Base-by-base conservation (phyloP, 768 basidiomycete genomes). In the Boletellus emodensis region DNA sequence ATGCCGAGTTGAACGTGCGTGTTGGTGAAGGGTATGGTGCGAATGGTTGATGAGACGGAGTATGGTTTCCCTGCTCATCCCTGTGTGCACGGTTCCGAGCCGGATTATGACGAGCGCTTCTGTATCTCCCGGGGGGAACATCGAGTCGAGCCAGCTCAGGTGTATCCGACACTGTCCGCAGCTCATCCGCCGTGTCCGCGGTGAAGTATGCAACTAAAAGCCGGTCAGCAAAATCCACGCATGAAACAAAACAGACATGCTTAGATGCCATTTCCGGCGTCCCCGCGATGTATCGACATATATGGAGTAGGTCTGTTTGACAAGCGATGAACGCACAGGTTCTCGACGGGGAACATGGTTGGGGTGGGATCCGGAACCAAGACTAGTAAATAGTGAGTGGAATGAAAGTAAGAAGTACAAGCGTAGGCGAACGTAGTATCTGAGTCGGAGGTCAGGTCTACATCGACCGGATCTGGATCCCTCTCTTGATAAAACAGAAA, bases 301-400 rank as follows among this genome's bases (percentile, higher is more conserved):
- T 26, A 87, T 87, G 8, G 86, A 88, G 62, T 87, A 90, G 0
- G 87, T 90, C 64, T 90, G 87, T 61, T 90, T 90, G 50, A 87
- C 76, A 26, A 90, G 75, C 43, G 83, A 77, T 47, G 77, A 70
- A 40, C 76, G 72, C 18, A 59, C 59, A 26, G 60, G 60, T 18
- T 68, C 71, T 51, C 64, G 56, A 37, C 49, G 59, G 47, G 41
- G 22, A 46, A 52, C 63, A 46, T 66, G 56, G 54, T 57, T 59
- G 42, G 55, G 55, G 49, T 49, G 65, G 54, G 57, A 62, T 43
- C 66, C 65, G 43, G 67, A 68, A 32, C 58, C 66, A 20, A 68
- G 61, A 36, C 67, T 68, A 44, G 46, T 18, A 60, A 36, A 49
- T 44, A 10, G 41, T 58, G 14, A 60, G 49, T n/a, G 36, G 44